Conservation (phyloP, 192 early-diverging fungal species). For the Rhizophlyctis rosea region DNA sequence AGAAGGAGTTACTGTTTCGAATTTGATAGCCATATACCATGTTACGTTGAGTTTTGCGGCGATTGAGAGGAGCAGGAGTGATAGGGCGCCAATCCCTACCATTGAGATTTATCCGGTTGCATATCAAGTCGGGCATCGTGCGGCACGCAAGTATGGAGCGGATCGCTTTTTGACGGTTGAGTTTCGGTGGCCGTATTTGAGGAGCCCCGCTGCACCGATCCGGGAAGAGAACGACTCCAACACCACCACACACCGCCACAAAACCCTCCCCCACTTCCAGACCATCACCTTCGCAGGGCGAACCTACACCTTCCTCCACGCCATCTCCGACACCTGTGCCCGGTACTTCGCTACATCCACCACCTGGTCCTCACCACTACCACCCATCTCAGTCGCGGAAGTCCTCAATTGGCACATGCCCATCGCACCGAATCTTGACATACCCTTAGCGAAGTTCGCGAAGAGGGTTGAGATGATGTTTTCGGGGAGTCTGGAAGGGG, state of each 20-base stretch:
- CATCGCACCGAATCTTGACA: background rate
- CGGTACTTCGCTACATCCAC: conserved; percentile 14
- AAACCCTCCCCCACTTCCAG: background rate
- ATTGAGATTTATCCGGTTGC: too few species aligned
- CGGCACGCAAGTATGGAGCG: conserved; percentile 10
- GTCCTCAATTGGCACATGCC: conserved; percentile 20
- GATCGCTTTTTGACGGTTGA: conserved; percentile 12
- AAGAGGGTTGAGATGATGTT: conserved; percentile 15
- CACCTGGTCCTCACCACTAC: too few species aligned
- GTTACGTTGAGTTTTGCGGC: too few species aligned
- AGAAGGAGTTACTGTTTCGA: too few species aligned
- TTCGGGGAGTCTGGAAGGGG: conserved; percentile 1
- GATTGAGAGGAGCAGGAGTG: too few species aligned
- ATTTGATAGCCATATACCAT: too few species aligned
- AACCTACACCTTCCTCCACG: conserved; percentile 8
- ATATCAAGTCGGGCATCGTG: background rate
- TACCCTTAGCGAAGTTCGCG: conserved; percentile 7
- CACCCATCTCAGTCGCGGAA: background rate
- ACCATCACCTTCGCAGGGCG: background rate
- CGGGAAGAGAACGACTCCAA: too few species aligned
- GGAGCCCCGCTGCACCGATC: too few species aligned
- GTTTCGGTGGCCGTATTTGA: background rate
- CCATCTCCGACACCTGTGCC: background rate
- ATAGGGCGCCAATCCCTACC: too few species aligned
- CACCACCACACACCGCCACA: background rate